Evolutionary conservation across 192 early-diverging fungal genomes (phyloP).

Genomic region (Coemansia guatemalensis): DNA sequence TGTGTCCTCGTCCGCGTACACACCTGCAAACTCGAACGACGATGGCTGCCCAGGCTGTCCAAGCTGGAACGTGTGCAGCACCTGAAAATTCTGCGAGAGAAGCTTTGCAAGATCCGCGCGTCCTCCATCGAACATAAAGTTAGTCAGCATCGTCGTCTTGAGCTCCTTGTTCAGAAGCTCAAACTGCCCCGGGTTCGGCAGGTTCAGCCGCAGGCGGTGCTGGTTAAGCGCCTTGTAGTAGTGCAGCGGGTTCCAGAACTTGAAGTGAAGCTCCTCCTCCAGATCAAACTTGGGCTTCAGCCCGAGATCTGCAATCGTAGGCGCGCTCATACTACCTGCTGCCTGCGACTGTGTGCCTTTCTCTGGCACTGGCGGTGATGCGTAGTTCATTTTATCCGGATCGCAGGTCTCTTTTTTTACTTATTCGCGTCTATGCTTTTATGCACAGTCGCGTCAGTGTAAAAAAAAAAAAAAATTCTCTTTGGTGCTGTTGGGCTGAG

Average conservation of each 20-base stretch:
- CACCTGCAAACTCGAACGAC: constrained; percentile 88
- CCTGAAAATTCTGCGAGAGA: constrained; percentile 93
- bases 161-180: constrained; percentile 47
- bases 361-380: constrained; percentile 16
- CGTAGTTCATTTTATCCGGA: constrained; percentile 24
- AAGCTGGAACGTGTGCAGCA: constrained; percentile 88
- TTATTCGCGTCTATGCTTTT: constrained; percentile 1
- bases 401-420: not conserved
- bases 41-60: constrained; percentile 79
- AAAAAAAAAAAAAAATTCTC: not conserved
- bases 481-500: not conserved
- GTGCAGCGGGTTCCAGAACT: constrained; percentile 54
- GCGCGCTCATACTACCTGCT: constrained; percentile 9
- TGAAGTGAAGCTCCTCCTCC: constrained; percentile 53
- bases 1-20: constrained; percentile 76
- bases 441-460: not conserved
- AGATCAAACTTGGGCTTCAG: constrained; percentile 28
- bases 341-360: constrained; percentile 8
- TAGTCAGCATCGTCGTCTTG: constrained; percentile 73
- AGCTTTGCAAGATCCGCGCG: constrained; percentile 91
- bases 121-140: constrained; percentile 92
- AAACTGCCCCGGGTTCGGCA: constrained; percentile 52
- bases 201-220: constrained; percentile 45
- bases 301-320: constrained; percentile 26
- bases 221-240: constrained; percentile 51